phyloP scores from a whole-genome alignment of 192 early-diverging fungal species.

The Borealophlyctis nickersoniae region DNA sequence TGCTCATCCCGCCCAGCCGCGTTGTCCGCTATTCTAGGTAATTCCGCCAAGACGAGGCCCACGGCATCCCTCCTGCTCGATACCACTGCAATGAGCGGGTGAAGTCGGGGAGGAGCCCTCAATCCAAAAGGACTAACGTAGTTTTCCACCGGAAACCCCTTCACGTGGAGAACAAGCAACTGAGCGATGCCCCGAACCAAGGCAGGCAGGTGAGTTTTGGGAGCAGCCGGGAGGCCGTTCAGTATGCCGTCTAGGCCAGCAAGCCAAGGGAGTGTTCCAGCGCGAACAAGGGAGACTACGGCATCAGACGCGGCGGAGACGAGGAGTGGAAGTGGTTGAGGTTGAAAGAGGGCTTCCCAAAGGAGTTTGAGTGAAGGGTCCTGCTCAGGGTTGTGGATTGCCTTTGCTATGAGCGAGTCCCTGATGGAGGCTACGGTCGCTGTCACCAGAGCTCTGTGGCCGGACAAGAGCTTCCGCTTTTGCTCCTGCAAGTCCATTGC shows the following conservation, averaged over 20 bases:
- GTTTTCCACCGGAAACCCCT: not conserved
- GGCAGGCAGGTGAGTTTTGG: constrained; percentile 1
- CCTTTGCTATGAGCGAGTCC: not conserved
- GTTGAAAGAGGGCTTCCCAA: constrained; percentile 4
- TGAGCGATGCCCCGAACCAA: constrained; percentile 12
- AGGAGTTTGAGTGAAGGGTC: constrained; percentile 1
- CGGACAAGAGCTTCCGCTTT: constrained; percentile 13
- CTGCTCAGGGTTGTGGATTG: not conserved
- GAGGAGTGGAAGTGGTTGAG: constrained; percentile 1
- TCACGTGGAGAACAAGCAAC: constrained; percentile 16
- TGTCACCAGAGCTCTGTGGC: constrained; percentile 12
- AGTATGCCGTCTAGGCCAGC: constrained; percentile 10
- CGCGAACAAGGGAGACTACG: constrained; percentile 6
- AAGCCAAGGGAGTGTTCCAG: constrained; percentile 19
- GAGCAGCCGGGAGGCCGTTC: constrained; percentile 6
- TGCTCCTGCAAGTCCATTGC: constrained; percentile 4
- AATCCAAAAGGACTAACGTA: constrained; percentile 19
- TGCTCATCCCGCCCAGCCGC: not conserved
- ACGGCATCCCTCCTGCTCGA: constrained; percentile 9
- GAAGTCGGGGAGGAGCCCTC: constrained; percentile 9
- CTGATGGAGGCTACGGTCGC: not conserved
- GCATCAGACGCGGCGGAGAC: constrained; percentile 11
- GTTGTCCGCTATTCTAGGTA: not conserved
- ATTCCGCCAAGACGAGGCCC: constrained; percentile 6
- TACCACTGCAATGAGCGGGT: constrained; percentile 15